A percentile compares a stretch with the other conserved stretches of the same genome.
These are phyloP conservation scores for Hemerocallis citrina DNA, from an alignment of 106 monocot species.

Conservation along the genomic window DNA sequence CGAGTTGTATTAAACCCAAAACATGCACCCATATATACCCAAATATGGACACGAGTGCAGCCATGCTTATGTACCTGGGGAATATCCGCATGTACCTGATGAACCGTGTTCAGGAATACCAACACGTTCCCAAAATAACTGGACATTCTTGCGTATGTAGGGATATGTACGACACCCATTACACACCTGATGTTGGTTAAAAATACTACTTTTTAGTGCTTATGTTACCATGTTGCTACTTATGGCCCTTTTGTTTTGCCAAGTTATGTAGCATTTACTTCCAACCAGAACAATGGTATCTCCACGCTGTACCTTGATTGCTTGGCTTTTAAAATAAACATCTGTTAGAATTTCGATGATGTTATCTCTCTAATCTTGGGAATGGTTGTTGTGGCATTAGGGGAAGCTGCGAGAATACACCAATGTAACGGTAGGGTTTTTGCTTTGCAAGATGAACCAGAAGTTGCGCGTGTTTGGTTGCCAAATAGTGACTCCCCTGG, in stretches of 20 bases:
- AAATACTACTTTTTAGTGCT: too few relatives aligned
- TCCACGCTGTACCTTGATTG: background rate
- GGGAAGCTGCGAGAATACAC: slow-evolving; percentile 36
- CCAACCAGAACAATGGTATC: background rate
- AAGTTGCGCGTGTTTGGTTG: slow-evolving; percentile 34
- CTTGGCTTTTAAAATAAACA: background rate
- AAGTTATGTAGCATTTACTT: background rate
- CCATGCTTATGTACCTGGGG: too few relatives aligned
- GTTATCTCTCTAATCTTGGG: background rate
- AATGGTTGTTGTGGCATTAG: slow-evolving; percentile 8
- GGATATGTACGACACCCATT: too few relatives aligned
- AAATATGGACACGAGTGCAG: too few relatives aligned
- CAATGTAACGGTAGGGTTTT: slow-evolving; percentile 40
- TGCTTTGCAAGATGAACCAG: slow-evolving; percentile 38
- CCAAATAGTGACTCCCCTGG: slow-evolving; percentile 37
- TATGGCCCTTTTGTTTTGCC: background rate
- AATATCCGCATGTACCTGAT: too few relatives aligned
- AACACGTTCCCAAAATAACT: too few relatives aligned
- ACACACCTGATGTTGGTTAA: too few relatives aligned
- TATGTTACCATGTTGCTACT: background rate
- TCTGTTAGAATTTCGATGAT: too few relatives aligned
- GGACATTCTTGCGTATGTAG: too few relatives aligned
- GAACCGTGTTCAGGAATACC: too few relatives aligned
- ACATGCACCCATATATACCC: too few relatives aligned
- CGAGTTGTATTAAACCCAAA: too few relatives aligned